phyloP scores from a whole-genome alignment of 805 yeast genomes.

The Cyberlindnera maclurae region DNA sequence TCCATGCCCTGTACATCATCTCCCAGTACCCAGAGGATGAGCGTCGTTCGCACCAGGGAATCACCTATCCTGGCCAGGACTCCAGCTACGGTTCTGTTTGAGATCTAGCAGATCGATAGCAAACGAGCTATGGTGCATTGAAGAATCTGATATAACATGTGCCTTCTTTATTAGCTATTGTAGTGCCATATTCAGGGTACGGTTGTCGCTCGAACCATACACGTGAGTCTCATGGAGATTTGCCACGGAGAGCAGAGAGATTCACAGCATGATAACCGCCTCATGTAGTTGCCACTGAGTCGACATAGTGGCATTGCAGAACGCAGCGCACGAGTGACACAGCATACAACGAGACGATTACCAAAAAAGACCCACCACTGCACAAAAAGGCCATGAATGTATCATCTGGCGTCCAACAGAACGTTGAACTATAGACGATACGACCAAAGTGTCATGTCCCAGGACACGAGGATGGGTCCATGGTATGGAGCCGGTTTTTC shows the following conservation, averaged over 20 bases:
- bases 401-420: constrained; percentile 1
- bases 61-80: constrained; percentile 12
- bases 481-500: constrained; percentile 2
- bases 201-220: no score
- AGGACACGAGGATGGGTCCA: background rate
- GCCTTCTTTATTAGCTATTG: no score
- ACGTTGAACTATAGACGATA: constrained; percentile 1
- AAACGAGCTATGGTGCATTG: no score
- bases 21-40: constrained; percentile 42
- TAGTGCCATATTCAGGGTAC: no score
- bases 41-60: constrained; percentile 13
- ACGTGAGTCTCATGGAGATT: no score
- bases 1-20: constrained; percentile 65
- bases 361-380: background rate
- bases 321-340: background rate
- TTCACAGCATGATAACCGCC: no score
- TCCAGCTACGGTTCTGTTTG: constrained; percentile 21
- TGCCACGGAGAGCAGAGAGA: no score
- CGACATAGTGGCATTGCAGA: background rate
- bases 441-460: background rate
- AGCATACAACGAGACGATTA: no score
- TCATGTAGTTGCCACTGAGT: no score
- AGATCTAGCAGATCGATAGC: background rate
- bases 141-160: no score
- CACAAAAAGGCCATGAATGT: background rate